Base-by-base conservation (phyloP, 148 eudicot genomes). In the Euryodendron excelsum region DNA sequence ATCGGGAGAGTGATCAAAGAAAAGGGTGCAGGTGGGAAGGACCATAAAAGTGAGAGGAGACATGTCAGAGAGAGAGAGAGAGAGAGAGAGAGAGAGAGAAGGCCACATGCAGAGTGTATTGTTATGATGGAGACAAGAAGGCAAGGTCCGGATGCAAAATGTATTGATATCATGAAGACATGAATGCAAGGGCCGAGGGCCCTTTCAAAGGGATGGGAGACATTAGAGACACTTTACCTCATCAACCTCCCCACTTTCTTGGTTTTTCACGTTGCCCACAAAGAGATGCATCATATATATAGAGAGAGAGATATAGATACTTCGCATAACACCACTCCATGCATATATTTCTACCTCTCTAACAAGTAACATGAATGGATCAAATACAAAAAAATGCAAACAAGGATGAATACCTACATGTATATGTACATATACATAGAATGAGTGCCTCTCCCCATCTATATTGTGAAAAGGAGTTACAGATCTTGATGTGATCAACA, bases 231-330 rank as follows among this genome's bases (percentile, higher is more conserved):
- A 62, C 69, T 3, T 47, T 70, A 3, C 52, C 39, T 31, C 69
- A 56, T 78, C 74, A 81, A 67, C 81, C 58, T 47, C 28, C 56
- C 74, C 84, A 41, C 71, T 73, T 65, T 53, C 69, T 79, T 83
- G 82, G 79, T 83, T 23, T 76, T 72, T 37, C 87, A 77, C 78
- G 56, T 75, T 77, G 9, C 74, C 79, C 83, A 78, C n/a, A 63
- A 70, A 52, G 30, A 65, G 52, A 18, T 72, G 13, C n/a, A 4
- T 18, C 25, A 56, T 8, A 4, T 44, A 4, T 7, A 68, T 39
- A 39, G 11, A 67, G 17, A 39, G 2, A 69, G 1, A n/a, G 10
- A n/a, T n/a, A n/a, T 6, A n/a, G 2, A 18, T 25, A 10, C 20
- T 12, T 20, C 47, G 70, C 47, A 36, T 12, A n/a, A 34, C 68